Conservation (phyloP, 805 yeast genomes). For the Tetrapisispora fleetii region DNA sequence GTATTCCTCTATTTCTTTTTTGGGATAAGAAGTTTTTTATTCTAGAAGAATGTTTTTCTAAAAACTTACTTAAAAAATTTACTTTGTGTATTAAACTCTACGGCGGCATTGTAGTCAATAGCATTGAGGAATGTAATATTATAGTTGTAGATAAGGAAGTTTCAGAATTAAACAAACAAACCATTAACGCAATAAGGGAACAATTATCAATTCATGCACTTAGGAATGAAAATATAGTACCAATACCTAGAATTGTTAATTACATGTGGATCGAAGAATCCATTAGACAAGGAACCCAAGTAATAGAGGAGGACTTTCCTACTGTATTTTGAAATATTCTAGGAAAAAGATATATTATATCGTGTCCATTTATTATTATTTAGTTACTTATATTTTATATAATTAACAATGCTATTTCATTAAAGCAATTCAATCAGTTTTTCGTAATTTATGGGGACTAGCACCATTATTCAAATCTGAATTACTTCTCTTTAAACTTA, state of each 20-base stretch:
- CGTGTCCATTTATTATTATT: background rate
- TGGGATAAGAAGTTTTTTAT: conserved; percentile 29
- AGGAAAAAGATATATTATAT: background rate
- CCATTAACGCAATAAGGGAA: background rate
- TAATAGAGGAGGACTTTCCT: conserved; percentile 27
- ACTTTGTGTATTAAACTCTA: conserved; percentile 29
- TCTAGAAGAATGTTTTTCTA: conserved; percentile 7
- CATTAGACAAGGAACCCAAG: conserved; percentile 25
- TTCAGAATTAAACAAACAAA: conserved; percentile 2
- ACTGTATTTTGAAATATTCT: background rate
- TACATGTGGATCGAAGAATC: conserved; percentile 31
- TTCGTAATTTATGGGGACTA: background rate
- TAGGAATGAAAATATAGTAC: conserved; percentile 6
- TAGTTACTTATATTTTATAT: background rate
- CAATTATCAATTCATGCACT: background rate
- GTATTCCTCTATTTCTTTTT: conserved; percentile 30
- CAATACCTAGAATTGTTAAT: conserved; percentile 29
- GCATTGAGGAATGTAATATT: conserved; percentile 28
- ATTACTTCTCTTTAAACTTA: background rate
- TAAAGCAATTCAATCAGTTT: background rate
- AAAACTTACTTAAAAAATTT: conserved; percentile 9
- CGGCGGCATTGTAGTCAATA: conserved; percentile 35
- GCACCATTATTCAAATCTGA: background rate
- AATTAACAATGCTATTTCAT: background rate
- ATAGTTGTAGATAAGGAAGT: conserved; percentile 29